phyloP scores from a whole-genome alignment of 805 yeast genomes.

The Candida anglica region DNA sequence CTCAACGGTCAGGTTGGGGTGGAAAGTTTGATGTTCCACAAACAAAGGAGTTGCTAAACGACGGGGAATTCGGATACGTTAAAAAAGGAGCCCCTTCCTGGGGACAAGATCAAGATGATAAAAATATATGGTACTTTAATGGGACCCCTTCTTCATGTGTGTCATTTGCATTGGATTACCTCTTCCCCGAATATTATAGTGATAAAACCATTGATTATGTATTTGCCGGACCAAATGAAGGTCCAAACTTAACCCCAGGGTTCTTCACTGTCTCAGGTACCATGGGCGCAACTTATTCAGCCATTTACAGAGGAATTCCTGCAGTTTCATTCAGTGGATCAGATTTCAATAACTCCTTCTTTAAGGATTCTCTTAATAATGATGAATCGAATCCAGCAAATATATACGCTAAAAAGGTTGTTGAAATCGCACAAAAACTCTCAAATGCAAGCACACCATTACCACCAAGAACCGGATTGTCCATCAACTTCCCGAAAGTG shows the following conservation, averaged over 20 bases:
- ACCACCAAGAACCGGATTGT: conserved; percentile 43
- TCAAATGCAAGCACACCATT: conserved; percentile 30
- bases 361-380: conserved; percentile 39
- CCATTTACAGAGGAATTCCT: conserved; percentile 46
- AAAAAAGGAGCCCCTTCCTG: conserved; percentile 44
- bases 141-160: conserved; percentile 55
- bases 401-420: conserved; percentile 40
- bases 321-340: conserved; percentile 53
- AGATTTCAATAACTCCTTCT: conserved; percentile 46
- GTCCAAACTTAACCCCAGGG: conserved; percentile 42
- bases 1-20: conserved; percentile 46
- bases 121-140: conserved; percentile 50
- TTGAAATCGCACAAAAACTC: conserved; percentile 36
- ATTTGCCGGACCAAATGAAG: conserved; percentile 53
- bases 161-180: conserved; percentile 44
- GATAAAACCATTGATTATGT: conserved; percentile 45
- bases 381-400: conserved; percentile 39
- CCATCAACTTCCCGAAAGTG: conserved; percentile 47
- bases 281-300: conserved; percentile 46
- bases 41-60: conserved; percentile 25
- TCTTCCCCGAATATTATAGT: conserved; percentile 42
- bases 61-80: conserved; percentile 40
- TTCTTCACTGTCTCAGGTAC: conserved; percentile 47
- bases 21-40: conserved; percentile 41
- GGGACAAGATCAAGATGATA: conserved; percentile 37